Conservation (phyloP, 164 flowering plant species). For the Euptelea pleiosperma region DNA sequence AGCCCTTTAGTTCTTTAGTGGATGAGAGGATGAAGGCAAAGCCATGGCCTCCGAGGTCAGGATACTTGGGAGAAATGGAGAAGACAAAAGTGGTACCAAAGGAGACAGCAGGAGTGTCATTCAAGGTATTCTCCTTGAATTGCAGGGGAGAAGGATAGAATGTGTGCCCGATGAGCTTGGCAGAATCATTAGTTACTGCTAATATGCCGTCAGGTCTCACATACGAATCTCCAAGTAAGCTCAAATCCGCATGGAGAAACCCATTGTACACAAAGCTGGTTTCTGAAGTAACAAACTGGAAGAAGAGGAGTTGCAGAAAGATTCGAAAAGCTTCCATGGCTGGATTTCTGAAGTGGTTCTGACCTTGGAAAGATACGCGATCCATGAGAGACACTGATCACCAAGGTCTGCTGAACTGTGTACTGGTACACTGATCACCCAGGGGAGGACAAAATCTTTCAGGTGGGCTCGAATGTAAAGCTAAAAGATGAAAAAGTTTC, state of each 20-base stretch:
- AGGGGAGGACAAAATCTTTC: no score
- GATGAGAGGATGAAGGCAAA: constrained; percentile 16
- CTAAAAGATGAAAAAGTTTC: no score
- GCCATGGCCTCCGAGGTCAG: constrained; percentile 17
- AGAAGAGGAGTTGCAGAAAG: constrained; percentile 17
- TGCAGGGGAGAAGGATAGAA: constrained; percentile 19
- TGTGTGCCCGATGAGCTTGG: constrained; percentile 22
- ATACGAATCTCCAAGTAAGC: constrained; percentile 9
- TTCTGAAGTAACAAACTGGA: constrained; percentile 10
- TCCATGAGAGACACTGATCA: no score
- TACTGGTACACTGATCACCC: no score
- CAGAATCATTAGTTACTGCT: constrained; percentile 8
- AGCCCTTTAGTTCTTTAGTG: constrained; percentile 4
- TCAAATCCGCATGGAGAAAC: constrained; percentile 15
- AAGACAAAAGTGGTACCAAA: constrained; percentile 25
- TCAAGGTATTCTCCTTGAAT: constrained; percentile 12
- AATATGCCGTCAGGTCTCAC: constrained; percentile 13
- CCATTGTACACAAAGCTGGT: constrained; percentile 17
- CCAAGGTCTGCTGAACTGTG: no score
- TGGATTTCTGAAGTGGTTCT: constrained; percentile 4
- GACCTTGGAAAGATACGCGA: neutral
- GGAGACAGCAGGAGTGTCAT: constrained; percentile 9
- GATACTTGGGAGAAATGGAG: constrained; percentile 12
- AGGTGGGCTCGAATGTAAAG: no score
- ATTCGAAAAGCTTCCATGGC: constrained; percentile 12